Evolutionary conservation across 805 yeast species (phyloP).

Genomic region (Saccharomycopsis fodiens): DNA sequence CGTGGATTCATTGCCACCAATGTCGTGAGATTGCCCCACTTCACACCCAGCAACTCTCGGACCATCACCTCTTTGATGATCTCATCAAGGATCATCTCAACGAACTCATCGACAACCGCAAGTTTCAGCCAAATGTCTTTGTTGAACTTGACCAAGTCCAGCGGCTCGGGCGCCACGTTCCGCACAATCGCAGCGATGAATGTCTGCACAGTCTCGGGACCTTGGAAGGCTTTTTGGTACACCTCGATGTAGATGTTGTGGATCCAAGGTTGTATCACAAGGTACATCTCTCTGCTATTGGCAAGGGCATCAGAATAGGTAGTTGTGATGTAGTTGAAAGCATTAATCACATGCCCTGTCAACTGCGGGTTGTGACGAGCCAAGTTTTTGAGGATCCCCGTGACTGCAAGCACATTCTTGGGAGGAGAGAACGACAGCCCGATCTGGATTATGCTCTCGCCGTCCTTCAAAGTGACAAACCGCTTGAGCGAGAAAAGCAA

Average conservation of each 20-base stretch:
- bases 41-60: conserved; percentile 65
- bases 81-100: conserved; percentile 61
- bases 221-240: conserved; percentile 31
- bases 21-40: conserved; percentile 56
- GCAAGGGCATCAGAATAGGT: conserved; percentile 21
- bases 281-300: conserved; percentile 8
- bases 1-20: conserved; percentile 63
- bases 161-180: conserved; percentile 43
- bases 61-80: conserved; percentile 68
- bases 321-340: conserved; percentile 46
- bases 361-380: conserved; percentile 49
- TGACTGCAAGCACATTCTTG: conserved; percentile 7
- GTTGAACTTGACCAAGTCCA: conserved; percentile 45
- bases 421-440: conserved; percentile 18
- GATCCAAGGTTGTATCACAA: conserved; percentile 69
- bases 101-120: conserved; percentile 40
- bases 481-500: conserved; percentile 55
- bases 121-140: conserved; percentile 62
- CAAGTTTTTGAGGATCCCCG: conserved; percentile 43
- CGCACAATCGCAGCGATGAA: conserved; percentile 56
- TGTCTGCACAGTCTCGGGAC: conserved; percentile 52
- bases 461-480: conserved; percentile 53
- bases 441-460: conserved; percentile 34
- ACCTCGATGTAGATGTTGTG: conserved; percentile 55
- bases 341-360: conserved; percentile 47